Conservation (phyloP, 1,284 basidiomycete species). For the Anthracocystis setariae region DNA sequence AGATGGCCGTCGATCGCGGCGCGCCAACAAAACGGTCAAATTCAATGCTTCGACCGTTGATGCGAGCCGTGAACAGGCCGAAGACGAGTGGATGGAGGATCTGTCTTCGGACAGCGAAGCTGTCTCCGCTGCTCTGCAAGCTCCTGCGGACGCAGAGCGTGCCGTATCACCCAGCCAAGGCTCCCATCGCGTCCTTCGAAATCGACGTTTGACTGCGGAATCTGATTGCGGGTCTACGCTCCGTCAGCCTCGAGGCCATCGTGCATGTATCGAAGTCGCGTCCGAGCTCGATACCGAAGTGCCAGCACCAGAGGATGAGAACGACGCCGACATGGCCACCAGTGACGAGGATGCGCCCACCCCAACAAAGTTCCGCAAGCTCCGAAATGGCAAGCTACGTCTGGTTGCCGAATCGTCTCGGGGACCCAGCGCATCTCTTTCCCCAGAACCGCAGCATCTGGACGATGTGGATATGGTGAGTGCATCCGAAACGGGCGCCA, state of each 20-base stretch:
- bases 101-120: constrained; percentile 23
- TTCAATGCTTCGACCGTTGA: constrained; percentile 10
- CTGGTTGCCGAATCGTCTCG: constrained; percentile 18
- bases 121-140: constrained; percentile 12
- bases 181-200: constrained; percentile 6
- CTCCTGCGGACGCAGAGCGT: neutral
- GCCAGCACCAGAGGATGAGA: neutral
- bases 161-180: neutral
- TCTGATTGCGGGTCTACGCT: constrained; percentile 20
- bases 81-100: constrained; percentile 46
- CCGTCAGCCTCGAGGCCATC: constrained; percentile 23
- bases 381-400: constrained; percentile 59
- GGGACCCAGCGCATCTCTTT: neutral
- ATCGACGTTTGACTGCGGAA: constrained; percentile 17
- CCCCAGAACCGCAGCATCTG: constrained; percentile 1
- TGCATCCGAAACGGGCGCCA: constrained; percentile 5
- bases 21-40: constrained; percentile 26
- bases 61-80: constrained; percentile 7
- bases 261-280: constrained; percentile 9
- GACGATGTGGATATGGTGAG: constrained; percentile 47
- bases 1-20: constrained; percentile 20
- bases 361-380: constrained; percentile 57
- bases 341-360: constrained; percentile 40
- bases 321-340: constrained; percentile 16
- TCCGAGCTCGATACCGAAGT: neutral